Evolutionary conservation across 1,139 yeast genomes (phyloP).

Genomic region (Kodamaea derodonti): DNA sequence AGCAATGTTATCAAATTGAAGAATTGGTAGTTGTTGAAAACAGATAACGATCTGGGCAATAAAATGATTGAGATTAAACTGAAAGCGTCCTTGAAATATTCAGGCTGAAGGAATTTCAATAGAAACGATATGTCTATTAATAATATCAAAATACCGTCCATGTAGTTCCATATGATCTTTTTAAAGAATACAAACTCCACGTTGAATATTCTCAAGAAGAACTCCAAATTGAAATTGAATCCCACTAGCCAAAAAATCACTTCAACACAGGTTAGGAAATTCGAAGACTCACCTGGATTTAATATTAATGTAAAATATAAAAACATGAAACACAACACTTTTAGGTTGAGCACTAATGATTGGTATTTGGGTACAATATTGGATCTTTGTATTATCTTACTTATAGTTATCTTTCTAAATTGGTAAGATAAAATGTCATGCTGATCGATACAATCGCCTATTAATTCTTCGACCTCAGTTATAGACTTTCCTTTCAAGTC

Average conservation of each 20-base stretch:
- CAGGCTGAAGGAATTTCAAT: conserved; percentile 13
- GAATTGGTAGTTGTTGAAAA: conserved; percentile 52
- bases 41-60: conserved; percentile 52
- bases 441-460: conserved; percentile 2
- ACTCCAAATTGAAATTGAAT: conserved; percentile 35
- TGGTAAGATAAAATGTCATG: conserved; percentile 35
- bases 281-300: conserved; percentile 18
- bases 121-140: conserved; percentile 30
- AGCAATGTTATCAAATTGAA: conserved; percentile 53
- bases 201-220: conserved; percentile 34
- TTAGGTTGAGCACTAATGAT: conserved; percentile 37
- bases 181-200: conserved; percentile 40
- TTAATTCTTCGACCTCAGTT: conserved; percentile 8
- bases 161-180: conserved; percentile 40
- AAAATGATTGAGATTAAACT: conserved; percentile 50
- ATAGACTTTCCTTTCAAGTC: conserved; percentile 1
- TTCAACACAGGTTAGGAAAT: conserved; percentile 17
- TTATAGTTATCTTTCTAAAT: conserved; percentile 28
- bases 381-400: conserved; percentile 28
- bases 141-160: conserved; percentile 31
- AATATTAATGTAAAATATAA: conserved; percentile 32
- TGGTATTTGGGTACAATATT: conserved; percentile 43
- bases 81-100: conserved; percentile 25
- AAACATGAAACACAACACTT: conserved; percentile 29
- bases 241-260: conserved; percentile 33